These are phyloP conservation scores for Penicillium sp. DNA, from an alignment of 2,329 filamentous ascomycete genomes.

Conservation along the genomic window DNA sequence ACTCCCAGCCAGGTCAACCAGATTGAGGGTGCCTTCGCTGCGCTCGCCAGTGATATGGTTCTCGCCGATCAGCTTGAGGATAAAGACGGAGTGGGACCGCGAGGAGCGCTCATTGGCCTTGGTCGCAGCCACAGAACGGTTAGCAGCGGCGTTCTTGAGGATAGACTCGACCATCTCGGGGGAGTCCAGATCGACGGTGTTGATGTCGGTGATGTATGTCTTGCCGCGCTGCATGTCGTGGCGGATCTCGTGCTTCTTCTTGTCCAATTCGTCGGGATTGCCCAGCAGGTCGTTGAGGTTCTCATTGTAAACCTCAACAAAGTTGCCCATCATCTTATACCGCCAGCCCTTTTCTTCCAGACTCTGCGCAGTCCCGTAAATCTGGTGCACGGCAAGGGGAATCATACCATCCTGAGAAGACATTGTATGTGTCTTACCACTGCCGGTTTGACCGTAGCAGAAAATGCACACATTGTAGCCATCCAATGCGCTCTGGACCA, in stretches of 20 bases:
- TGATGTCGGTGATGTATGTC: slow-evolving; percentile 76
- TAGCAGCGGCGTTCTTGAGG: slow-evolving; percentile 72
- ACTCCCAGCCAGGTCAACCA: slow-evolving; percentile 91
- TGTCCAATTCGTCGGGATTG: slow-evolving; percentile 63
- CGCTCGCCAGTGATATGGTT: slow-evolving; percentile 74
- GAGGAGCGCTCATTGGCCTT: slow-evolving; percentile 94
- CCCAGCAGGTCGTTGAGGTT: slow-evolving; percentile 86
- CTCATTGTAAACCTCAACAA: slow-evolving; percentile 98
- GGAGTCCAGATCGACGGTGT: slow-evolving; percentile 69
- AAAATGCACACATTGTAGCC: slow-evolving; percentile 99
- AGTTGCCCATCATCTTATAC: slow-evolving; percentile 90
- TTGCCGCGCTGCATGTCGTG: slow-evolving; percentile 79
- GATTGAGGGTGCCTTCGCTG: slow-evolving; percentile 87
- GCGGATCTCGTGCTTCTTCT: slow-evolving; percentile 81
- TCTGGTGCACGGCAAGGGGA: slow-evolving; percentile 83
- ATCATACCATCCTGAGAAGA: slow-evolving; percentile 90
- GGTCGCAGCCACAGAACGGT: slow-evolving; percentile 91
- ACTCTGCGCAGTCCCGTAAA: slow-evolving; percentile 79
- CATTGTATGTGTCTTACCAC: slow-evolving; percentile 97
- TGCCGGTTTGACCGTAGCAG: slow-evolving; percentile 95
- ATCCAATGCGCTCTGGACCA: slow-evolving; percentile 92
- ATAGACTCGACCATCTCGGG: slow-evolving; percentile 74
- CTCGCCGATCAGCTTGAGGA: slow-evolving; percentile 62
- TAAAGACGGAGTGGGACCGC: slow-evolving; percentile 93
- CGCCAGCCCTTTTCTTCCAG: slow-evolving; percentile 88